phyloP scores from a whole-genome alignment of 768 basidiomycete genomes.

The Mycena crocata region DNA sequence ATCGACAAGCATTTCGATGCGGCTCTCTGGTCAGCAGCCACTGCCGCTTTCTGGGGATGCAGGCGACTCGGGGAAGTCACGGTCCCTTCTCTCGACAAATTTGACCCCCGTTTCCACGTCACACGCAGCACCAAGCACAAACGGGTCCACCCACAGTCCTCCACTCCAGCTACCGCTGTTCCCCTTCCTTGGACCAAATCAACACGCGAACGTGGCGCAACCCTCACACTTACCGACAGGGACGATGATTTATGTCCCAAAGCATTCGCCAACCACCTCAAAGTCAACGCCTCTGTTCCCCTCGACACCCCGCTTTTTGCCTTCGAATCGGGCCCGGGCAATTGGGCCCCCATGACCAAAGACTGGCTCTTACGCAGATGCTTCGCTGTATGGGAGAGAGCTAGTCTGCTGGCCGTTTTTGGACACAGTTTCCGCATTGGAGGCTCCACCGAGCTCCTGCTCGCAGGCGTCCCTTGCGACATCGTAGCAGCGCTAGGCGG shows the following conservation, averaged over 20 bases:
- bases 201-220: neutral
- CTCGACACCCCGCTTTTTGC: neutral
- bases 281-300: neutral
- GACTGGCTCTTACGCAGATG: neutral
- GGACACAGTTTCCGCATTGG: constrained; percentile 4
- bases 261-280: neutral
- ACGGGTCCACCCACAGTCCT: neutral
- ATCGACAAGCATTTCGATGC: constrained; percentile 42
- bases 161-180: neutral
- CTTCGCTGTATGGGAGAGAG: neutral
- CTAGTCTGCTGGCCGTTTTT: neutral
- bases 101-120: neutral
- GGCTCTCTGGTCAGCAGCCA: constrained; percentile 49
- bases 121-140: neutral
- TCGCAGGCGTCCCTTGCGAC: neutral
- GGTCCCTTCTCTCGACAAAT: neutral
- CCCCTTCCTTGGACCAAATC: neutral
- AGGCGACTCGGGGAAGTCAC: constrained; percentile 18
- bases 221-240: neutral
- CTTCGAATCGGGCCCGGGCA: neutral
- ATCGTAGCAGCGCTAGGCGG: neutral
- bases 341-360: neutral
- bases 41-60: constrained; percentile 51
- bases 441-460: neutral
- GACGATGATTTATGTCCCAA: neutral